These are phyloP conservation scores for Septoria linicola DNA, from an alignment of 2,329 filamentous ascomycete genomes.

Conservation along the genomic window DNA sequence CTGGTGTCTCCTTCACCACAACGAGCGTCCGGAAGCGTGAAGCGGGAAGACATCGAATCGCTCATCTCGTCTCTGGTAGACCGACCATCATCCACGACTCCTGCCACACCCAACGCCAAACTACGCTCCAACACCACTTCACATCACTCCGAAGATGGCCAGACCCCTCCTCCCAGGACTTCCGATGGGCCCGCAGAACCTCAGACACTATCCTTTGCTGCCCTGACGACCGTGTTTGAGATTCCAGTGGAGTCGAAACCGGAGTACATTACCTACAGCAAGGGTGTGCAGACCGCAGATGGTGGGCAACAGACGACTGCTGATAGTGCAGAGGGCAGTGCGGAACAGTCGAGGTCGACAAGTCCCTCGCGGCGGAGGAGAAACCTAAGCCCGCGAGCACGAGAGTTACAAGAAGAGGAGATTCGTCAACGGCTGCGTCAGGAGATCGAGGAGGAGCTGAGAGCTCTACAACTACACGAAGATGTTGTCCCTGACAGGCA, in stretches of 20 bases:
- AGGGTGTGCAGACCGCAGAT: slow-evolving; percentile 87
- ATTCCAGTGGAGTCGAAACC: slow-evolving; percentile 63
- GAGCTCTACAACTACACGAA: slow-evolving; percentile 59
- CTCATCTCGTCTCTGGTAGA: slow-evolving; percentile 82
- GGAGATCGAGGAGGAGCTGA: slow-evolving; percentile 91
- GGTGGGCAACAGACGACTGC: slow-evolving; percentile 55
- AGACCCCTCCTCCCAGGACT: slow-evolving; percentile 33
- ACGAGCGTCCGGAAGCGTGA: slow-evolving; percentile 55
- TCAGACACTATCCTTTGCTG: slow-evolving; percentile 71
- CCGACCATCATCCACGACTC: slow-evolving; percentile 47
- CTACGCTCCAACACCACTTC: slow-evolving; percentile 31
- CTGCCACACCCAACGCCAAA: slow-evolving; percentile 32
- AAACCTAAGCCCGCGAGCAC: slow-evolving; percentile 72
- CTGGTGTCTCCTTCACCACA: slow-evolving; percentile 69
- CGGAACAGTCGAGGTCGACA: slow-evolving; percentile 57
- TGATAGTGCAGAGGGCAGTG: slow-evolving; percentile 59
- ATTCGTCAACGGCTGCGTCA: slow-evolving; percentile 77
- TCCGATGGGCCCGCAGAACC: slow-evolving; percentile 48
- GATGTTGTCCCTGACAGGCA: slow-evolving; percentile 49
- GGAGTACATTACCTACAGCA: slow-evolving; percentile 94
- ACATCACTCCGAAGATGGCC: slow-evolving; percentile 27
- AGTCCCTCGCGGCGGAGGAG: slow-evolving; percentile 59
- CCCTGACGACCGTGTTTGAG: slow-evolving; percentile 76
- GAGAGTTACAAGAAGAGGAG: slow-evolving; percentile 78
- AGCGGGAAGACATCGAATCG: slow-evolving; percentile 75